Percentiles rank a stretch among this genome's conserved stretches.
These are phyloP conservation scores for Seminavis robusta DNA, from an alignment of 108 stramenopile genomes.

Conservation along the genomic window DNA sequence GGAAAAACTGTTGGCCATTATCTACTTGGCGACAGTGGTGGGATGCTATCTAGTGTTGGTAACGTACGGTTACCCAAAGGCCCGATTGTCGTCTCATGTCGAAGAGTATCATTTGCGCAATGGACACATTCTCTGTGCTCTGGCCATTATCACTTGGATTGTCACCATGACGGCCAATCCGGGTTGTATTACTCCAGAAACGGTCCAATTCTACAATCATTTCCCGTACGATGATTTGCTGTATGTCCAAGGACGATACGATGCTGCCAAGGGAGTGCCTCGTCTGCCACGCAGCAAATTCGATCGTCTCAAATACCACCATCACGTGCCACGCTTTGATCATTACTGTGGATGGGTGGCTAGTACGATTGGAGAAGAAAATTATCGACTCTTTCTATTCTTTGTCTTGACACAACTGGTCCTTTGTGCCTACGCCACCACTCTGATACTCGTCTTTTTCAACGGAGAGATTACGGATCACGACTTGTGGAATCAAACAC, in stretches of 20 bases:
- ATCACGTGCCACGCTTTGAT: slow-evolving; percentile 78
- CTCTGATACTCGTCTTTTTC: slow-evolving; percentile 26
- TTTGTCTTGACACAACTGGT: slow-evolving; percentile 72
- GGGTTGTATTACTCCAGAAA: slow-evolving; percentile 60
- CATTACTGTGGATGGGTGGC: slow-evolving; percentile 90
- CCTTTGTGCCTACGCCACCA: slow-evolving; percentile 77
- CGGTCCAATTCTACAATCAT: slow-evolving; percentile 67
- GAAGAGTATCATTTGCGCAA: too few species aligned
- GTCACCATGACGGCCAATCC: slow-evolving; percentile 49
- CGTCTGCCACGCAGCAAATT: slow-evolving; percentile 79
- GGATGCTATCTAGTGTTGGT: too few species aligned
- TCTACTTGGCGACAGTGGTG: too few species aligned
- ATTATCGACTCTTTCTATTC: slow-evolving; percentile 84
- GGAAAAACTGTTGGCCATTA: too few species aligned
- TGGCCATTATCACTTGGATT: slow-evolving; percentile 63
- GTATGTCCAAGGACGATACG: slow-evolving; percentile 37
- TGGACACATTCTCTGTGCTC: slow-evolving; percentile 64
- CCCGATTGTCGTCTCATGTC: too few species aligned
- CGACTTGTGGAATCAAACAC: slow-evolving; percentile 60
- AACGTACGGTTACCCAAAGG: too few species aligned
- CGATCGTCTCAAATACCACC: slow-evolving; percentile 60
- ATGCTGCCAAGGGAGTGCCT: slow-evolving; percentile 39
- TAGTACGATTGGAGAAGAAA: slow-evolving; percentile 86
- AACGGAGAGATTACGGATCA: slow-evolving; percentile 48
- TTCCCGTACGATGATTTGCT: slow-evolving; percentile 80